A percentile compares a stretch with the other conserved stretches of the same genome.
These are phyloP conservation scores for Gossypium turneri DNA, from an alignment of 345 rosid species.

Conservation along the genomic window DNA sequence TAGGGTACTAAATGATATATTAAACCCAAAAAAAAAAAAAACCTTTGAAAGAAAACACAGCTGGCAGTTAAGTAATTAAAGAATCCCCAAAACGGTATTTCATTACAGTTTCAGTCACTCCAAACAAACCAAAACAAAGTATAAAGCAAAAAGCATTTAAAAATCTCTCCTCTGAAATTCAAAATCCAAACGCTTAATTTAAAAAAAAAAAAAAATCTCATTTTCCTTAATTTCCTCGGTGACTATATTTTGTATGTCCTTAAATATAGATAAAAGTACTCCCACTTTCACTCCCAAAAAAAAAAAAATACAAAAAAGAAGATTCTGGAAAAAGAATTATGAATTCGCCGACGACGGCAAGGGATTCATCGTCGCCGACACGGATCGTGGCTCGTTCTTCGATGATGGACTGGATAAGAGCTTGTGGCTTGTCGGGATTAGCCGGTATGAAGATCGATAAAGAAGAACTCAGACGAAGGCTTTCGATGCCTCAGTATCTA, in stretches of 20 bases:
- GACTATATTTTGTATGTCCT: neutral
- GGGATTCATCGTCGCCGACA: conserved; percentile 42
- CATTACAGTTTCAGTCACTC: neutral
- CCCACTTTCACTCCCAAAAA: neutral
- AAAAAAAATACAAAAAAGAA: neutral
- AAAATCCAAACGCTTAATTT: neutral
- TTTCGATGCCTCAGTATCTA: conserved; percentile 65
- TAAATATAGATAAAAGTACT: neutral
- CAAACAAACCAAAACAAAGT: too few species aligned
- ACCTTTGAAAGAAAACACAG: neutral
- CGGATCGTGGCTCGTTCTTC: conserved; percentile 58
- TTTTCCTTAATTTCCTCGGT: neutral
- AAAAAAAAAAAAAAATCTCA: too few species aligned
- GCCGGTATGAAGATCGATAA: conserved; percentile 66
- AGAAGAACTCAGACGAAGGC: conserved; percentile 51
- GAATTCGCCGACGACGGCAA: conserved; percentile 34
- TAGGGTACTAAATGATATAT: too few species aligned
- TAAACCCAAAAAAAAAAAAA: too few species aligned
- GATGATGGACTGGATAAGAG: conserved; percentile 55
- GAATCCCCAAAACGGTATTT: neutral
- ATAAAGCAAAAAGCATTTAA: too few species aligned
- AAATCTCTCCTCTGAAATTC: neutral
- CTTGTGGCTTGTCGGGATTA: conserved; percentile 60
- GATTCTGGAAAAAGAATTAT: neutral
- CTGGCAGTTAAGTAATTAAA: neutral